phyloP scores from a whole-genome alignment of 2,329 filamentous ascomycete species.

The Alternaria sp. region DNA sequence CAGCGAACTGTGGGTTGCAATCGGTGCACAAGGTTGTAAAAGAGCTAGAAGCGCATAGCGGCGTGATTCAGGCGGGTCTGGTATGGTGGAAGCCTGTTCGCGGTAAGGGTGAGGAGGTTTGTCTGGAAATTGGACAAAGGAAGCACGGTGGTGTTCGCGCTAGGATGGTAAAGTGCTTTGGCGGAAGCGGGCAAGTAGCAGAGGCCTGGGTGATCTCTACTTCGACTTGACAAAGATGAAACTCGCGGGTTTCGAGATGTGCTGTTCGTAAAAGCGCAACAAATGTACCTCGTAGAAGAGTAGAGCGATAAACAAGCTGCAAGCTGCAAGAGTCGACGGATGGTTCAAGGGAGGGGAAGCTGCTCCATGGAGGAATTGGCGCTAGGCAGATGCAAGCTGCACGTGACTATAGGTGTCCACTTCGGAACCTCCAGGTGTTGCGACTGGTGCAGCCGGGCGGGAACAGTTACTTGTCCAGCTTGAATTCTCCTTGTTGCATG shows the following conservation, averaged over 20 bases:
- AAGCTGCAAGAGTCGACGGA: conserved; percentile 2
- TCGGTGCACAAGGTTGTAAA: background rate
- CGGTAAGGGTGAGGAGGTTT: conserved; percentile 14
- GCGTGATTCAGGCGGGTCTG: background rate
- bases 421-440: conserved; percentile 34
- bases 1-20: conserved; percentile 10
- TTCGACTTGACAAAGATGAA: background rate
- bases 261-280: background rate
- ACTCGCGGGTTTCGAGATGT: background rate
- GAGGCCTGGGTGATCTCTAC: background rate
- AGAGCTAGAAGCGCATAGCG: conserved; percentile 21
- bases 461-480: conserved; percentile 13
- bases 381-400: conserved; percentile 24
- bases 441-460: conserved; percentile 22
- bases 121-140: conserved; percentile 24
- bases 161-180: conserved; percentile 17
- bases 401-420: conserved; percentile 37
- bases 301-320: background rate
- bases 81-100: conserved; percentile 2
- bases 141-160: conserved; percentile 19
- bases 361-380: conserved; percentile 19
- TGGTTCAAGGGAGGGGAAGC: conserved; percentile 9
- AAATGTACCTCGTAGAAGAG: background rate
- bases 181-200: conserved; percentile 15
- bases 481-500: background rate